These are phyloP conservation scores for Eleusine coracana DNA, from an alignment of 176 grass and related monocot species.

Conservation along the genomic window DNA sequence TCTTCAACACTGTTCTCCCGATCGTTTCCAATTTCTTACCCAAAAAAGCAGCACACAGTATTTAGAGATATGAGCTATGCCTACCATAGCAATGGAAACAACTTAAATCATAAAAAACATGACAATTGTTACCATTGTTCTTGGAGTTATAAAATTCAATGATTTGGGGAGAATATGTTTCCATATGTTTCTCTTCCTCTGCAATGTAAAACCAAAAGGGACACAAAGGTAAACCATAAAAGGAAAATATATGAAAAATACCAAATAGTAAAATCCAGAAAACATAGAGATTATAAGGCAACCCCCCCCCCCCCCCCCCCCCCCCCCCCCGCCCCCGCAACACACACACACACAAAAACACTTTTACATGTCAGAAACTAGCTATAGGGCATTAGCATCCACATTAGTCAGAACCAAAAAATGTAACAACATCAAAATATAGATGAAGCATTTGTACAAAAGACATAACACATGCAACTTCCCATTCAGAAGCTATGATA, in stretches of 20 bases:
- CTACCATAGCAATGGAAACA: background rate
- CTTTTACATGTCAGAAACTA: background rate
- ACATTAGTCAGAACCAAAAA: slow-evolving; percentile 8
- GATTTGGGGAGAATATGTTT: slow-evolving; percentile 71
- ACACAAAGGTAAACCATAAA: slow-evolving; percentile 33
- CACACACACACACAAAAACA: too few species aligned
- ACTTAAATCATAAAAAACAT: background rate
- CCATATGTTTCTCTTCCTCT: slow-evolving; percentile 66
- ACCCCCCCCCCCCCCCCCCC: too few species aligned
- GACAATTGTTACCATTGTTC: slow-evolving; percentile 54
- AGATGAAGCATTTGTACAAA: background rate
- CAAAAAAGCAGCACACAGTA: background rate
- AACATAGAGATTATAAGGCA: background rate
- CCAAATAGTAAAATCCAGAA: slow-evolving; percentile 19
- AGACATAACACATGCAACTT: background rate
- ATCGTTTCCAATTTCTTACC: slow-evolving; percentile 35
- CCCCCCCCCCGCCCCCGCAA: too few species aligned
- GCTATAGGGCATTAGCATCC: background rate
- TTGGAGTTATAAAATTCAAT: slow-evolving; percentile 46
- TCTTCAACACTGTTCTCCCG: slow-evolving; percentile 34
- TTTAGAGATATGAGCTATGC: slow-evolving; percentile 19
- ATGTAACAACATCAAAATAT: background rate
- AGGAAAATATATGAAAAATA: slow-evolving; percentile 1
- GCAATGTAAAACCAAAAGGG: slow-evolving; percentile 30
- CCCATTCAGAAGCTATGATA: slow-evolving; percentile 7